Evolutionary conservation across 23 red algal genomes (phyloP).

Genomic region (Gracilaria domingensis): DNA sequence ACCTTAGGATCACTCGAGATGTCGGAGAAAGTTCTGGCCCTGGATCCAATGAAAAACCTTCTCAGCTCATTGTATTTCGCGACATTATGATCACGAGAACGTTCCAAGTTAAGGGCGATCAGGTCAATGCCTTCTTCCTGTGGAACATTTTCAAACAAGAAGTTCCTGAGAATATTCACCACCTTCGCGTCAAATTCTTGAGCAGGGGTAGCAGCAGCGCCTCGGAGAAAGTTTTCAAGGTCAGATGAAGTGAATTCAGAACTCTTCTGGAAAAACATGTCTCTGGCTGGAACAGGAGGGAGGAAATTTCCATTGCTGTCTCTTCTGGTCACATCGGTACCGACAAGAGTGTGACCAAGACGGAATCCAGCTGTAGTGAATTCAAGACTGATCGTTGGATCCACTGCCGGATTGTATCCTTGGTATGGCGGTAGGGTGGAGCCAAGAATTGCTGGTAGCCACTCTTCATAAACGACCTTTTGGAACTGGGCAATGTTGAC

Average conservation of each 20-base stretch:
- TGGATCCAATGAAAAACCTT: slow-evolving; percentile 10
- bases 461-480: slow-evolving; percentile 65
- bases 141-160: slow-evolving; percentile 53
- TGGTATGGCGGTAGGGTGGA: slow-evolving; percentile 8
- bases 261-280: slow-evolving; percentile 27
- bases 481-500: slow-evolving; percentile 56
- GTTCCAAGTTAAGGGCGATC: slow-evolving; percentile 69
- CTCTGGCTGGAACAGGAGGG: not conserved
- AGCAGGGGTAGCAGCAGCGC: slow-evolving; percentile 22
- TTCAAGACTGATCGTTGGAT: slow-evolving; percentile 52
- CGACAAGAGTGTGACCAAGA: slow-evolving; percentile 69
- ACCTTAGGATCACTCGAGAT: slow-evolving; percentile 18
- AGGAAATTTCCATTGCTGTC: slow-evolving; percentile 14
- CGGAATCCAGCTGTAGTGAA: slow-evolving; percentile 68
- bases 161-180: slow-evolving; percentile 49
- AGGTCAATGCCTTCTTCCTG: slow-evolving; percentile 47
- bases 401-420: slow-evolving; percentile 12
- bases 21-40: not conserved
- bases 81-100: slow-evolving; percentile 50
- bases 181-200: slow-evolving; percentile 49
- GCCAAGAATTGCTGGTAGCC: slow-evolving; percentile 39
- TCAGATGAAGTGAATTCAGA: not conserved
- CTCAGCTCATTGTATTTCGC: slow-evolving; percentile 45
- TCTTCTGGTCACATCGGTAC: slow-evolving; percentile 25
- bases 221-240: slow-evolving; percentile 47